phyloP scores from a whole-genome alignment of 371 early-diverging fungal species.

The Conidiobolus incongruus region DNA sequence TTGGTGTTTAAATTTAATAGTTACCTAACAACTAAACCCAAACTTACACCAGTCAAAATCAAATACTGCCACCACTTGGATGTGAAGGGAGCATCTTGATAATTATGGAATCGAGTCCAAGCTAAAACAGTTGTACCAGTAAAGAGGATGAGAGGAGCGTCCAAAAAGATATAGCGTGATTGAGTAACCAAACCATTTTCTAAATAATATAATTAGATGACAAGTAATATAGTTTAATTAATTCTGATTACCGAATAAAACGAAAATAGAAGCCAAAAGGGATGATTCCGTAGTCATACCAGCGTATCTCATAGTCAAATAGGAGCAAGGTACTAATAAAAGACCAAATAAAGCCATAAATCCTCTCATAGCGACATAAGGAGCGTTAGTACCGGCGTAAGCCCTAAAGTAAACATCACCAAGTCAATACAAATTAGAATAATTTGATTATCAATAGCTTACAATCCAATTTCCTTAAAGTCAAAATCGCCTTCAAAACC shows the following conservation, averaged over 20 bases:
- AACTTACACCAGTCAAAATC: conserved; percentile 34
- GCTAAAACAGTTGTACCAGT: conserved; percentile 40
- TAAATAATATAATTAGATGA: no score
- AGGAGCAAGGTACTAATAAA: conserved; percentile 54
- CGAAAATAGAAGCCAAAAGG: conserved; percentile 34
- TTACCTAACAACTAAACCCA: conserved; percentile 26
- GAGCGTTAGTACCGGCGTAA: conserved; percentile 39
- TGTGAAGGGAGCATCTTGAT: conserved; percentile 25
- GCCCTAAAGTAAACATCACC: conserved; percentile 10
- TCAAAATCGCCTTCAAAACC: conserved; percentile 78
- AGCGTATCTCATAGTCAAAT: conserved; percentile 48
- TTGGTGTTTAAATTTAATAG: conserved; percentile 5
- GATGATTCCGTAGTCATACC: conserved; percentile 44
- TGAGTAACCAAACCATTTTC: conserved; percentile 81
- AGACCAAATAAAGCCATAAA: conserved; percentile 48
- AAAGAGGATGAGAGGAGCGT: conserved; percentile 71
- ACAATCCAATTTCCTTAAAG: conserved; percentile 61
- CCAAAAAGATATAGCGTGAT: conserved; percentile 71
- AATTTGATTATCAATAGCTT: background rate
- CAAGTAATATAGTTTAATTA: background rate
- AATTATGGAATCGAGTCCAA: conserved; percentile 54
- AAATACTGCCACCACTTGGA: conserved; percentile 51
- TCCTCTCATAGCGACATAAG: conserved; percentile 64
- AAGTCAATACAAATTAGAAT: background rate
- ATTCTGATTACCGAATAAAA: conserved; percentile 33